Conservation (phyloP, 352 stramenopile species). For the Phytophthora citrophthora region DNA sequence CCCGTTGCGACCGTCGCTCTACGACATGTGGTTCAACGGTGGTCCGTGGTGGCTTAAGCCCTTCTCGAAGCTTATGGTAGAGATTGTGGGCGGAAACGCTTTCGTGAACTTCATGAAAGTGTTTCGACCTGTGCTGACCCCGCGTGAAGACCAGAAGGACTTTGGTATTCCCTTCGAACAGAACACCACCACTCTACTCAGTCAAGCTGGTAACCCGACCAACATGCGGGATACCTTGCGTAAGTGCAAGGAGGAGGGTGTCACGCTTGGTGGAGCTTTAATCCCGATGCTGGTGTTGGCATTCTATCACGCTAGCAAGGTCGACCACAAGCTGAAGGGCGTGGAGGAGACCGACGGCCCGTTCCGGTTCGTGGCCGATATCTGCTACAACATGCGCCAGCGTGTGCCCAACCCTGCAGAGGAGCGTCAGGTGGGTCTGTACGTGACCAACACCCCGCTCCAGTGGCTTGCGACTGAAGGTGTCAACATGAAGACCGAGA, state of each 20-base stretch:
- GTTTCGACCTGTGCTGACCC: conserved; percentile 48
- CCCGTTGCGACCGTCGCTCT: conserved; percentile 49
- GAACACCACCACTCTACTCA: conserved; percentile 56
- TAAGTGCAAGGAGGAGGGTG: conserved; percentile 49
- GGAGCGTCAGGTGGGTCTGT: conserved; percentile 55
- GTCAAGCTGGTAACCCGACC: conserved; percentile 35
- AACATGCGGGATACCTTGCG: conserved; percentile 52
- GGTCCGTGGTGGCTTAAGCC: conserved; percentile 51
- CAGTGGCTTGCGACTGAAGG: conserved; percentile 53
- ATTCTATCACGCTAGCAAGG: conserved; percentile 51
- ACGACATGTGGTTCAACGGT: conserved; percentile 44
- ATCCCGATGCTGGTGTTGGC: conserved; percentile 53
- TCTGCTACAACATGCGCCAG: conserved; percentile 60
- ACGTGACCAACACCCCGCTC: conserved; percentile 50
- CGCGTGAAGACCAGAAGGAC: conserved; percentile 51
- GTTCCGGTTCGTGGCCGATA: conserved; percentile 52
- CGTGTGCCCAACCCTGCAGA: conserved; percentile 19
- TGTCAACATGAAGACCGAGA: conserved; percentile 41
- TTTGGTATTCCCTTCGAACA: conserved; percentile 39
- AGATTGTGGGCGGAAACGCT: conserved; percentile 24
- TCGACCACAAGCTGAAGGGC: conserved; percentile 37
- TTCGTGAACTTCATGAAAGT: conserved; percentile 57
- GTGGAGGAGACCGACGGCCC: conserved; percentile 22
- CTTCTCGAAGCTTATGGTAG: conserved; percentile 33
- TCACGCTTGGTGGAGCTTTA: conserved; percentile 50